Evolutionary conservation across 1,284 basidiomycete genomes (phyloP).

Genomic region (Boletus chippewaensis): DNA sequence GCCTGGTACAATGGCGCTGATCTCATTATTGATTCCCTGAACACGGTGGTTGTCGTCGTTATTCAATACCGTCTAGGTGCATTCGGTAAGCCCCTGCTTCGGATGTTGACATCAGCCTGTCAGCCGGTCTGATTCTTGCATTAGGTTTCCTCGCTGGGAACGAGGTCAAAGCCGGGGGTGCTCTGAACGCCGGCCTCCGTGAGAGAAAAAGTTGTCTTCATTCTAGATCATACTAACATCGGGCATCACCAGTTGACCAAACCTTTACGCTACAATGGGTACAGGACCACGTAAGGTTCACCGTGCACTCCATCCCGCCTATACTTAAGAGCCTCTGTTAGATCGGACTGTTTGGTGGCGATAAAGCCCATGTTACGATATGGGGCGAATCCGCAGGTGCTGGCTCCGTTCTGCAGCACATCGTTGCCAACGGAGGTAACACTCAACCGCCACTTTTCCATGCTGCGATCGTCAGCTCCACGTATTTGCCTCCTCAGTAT

Average conservation of each 20-base stretch:
- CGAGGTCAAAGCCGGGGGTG: slow-evolving; percentile 24
- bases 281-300: slow-evolving; percentile 21
- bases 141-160: slow-evolving; percentile 28
- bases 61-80: slow-evolving; percentile 40
- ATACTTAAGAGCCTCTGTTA: not conserved
- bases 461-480: slow-evolving; percentile 25
- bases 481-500: slow-evolving; percentile 26
- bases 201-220: not conserved
- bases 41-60: slow-evolving; percentile 33
- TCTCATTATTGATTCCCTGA: slow-evolving; percentile 18
- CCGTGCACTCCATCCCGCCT: not conserved
- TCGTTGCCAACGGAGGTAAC: slow-evolving; percentile 15
- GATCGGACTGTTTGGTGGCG: slow-evolving; percentile 27
- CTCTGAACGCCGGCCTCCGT: slow-evolving; percentile 31
- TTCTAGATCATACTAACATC: not conserved
- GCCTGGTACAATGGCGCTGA: slow-evolving; percentile 13
- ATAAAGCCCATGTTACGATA: slow-evolving; percentile 26
- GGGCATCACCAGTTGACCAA: slow-evolving; percentile 23
- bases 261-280: slow-evolving; percentile 30
- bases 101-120: not conserved
- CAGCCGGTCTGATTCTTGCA: not conserved
- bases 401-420: slow-evolving; percentile 17
- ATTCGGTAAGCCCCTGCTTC: slow-evolving; percentile 30
- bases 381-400: slow-evolving; percentile 26
- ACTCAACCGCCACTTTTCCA: slow-evolving; percentile 18